These are phyloP conservation scores for Cladosporium sp. DNA, from an alignment of 2,329 filamentous ascomycete species.

Conservation along the genomic window DNA sequence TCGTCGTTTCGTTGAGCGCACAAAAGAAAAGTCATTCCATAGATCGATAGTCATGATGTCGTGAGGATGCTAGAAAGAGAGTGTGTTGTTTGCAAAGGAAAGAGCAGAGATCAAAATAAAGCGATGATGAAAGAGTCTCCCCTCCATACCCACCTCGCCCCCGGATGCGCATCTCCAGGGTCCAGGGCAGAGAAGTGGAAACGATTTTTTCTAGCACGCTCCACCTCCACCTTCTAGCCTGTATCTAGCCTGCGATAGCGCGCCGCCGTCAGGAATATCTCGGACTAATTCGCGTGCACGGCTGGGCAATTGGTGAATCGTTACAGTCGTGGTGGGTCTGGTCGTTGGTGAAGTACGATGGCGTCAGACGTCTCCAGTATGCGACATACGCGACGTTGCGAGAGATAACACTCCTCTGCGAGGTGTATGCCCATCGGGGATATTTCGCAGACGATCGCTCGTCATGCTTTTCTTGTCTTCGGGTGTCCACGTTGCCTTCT, in stretches of 20 bases:
- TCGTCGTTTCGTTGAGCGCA: constrained; percentile 10
- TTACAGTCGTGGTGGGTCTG: neutral
- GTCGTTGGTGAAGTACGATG: neutral
- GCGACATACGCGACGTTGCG: neutral
- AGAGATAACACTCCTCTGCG: neutral
- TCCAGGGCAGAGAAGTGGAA: constrained; percentile 19
- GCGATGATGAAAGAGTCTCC: constrained; percentile 18
- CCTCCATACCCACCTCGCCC: constrained; percentile 1
- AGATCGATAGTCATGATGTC: constrained; percentile 18
- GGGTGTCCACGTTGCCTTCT: neutral
- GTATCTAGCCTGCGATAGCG: constrained; percentile 1
- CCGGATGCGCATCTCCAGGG: constrained; percentile 2
- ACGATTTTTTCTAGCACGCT: constrained; percentile 18
- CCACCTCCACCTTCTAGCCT: constrained; percentile 19
- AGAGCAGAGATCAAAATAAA: neutral
- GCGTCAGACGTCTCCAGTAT: neutral
- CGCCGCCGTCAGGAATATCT: neutral
- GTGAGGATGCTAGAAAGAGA: neutral
- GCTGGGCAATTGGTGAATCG: constrained; percentile 12
- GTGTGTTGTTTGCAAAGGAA: neutral
- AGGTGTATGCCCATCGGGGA: neutral
- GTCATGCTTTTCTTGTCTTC: neutral
- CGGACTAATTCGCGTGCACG: constrained; percentile 13
- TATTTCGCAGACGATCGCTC: neutral
- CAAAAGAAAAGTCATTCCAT: constrained; percentile 15